phyloP scores from a whole-genome alignment of 768 basidiomycete species.

The Mycena alexandri region DNA sequence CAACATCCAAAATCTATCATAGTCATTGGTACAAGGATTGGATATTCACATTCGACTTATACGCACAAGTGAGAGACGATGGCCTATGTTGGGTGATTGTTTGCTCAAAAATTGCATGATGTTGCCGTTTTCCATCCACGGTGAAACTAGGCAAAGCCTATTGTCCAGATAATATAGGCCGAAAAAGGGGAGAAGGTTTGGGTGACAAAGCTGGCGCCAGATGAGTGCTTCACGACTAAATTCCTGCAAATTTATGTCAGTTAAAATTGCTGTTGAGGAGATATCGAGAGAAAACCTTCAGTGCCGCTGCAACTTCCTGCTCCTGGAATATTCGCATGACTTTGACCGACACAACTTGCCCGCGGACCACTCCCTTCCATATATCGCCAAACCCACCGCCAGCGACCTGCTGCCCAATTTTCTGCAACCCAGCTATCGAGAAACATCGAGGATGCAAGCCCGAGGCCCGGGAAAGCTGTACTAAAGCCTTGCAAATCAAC shows the following conservation, averaged over 20 bases:
- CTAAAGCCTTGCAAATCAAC: background rate
- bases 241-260: background rate
- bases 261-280: too few relatives aligned
- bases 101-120: constrained; percentile 30
- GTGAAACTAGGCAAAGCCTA: constrained; percentile 16
- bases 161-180: background rate
- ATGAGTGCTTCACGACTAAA: constrained; percentile 23
- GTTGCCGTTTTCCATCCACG: too few relatives aligned
- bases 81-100: background rate
- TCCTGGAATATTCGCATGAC: background rate
- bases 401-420: background rate
- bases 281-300: background rate
- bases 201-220: too few relatives aligned
- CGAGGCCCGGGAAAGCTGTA: background rate
- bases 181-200: too few relatives aligned
- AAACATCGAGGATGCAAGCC: background rate
- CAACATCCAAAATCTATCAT: constrained; percentile 4
- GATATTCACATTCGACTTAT: too few relatives aligned
- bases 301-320: background rate
- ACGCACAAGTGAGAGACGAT: background rate
- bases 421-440: background rate
- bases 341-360: constrained; percentile 2
- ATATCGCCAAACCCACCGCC: constrained; percentile 1
- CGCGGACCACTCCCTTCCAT: background rate
- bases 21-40: background rate